Evolutionary conservation across 1,284 basidiomycete species (phyloP), one percentile per base, ranked within the genome.

Genomic region (Moesziomyces aphidis): DNA sequence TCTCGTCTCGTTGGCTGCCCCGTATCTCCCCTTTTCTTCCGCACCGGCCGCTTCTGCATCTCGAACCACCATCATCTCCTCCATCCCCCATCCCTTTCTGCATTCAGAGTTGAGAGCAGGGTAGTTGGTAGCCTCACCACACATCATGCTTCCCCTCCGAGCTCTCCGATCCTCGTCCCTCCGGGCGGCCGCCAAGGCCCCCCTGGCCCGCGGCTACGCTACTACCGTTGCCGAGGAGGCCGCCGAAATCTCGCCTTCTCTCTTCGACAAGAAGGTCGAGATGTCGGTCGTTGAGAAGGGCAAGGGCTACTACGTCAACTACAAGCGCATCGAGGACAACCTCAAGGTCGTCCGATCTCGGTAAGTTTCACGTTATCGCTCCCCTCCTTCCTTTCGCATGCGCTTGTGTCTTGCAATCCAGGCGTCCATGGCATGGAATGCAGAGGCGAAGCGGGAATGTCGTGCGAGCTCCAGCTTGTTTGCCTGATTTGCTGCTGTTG

Each of bases 231-330:
- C 83, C 50, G 83, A 84, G 71, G 82, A 83, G 47, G 83, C 76
- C 34, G 58, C 76, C 47, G 67, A 74, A 44, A 76, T 82, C 55
- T 66, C 72, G 26, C 60, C 74, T 46, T 77, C 74, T 9, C 70
- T 83, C 57, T 80, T 81, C 53, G 75, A 81, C 73, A 77, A 76
- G 55, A 83, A 83, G 72, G 81, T 84, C 54, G 83, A 84, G 71
- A 80, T 84, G 75, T 80, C 78, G 70, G 50, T 67, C 55, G 70
- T 83, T 59, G 83, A 84, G 73, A 76, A 77, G 63, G 83, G 83
- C 66, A 80, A 83, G 77, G 80, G 79, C 39, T 78, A 78, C 81
- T 84, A 77, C 76, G 67, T 83, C 71, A 83, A 83, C 75, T 84
- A 84, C 82, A 74, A 79, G 70, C 76, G 76, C 52, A 75, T 83